Evolutionary conservation across 805 yeast species (phyloP).

Genomic region (Maudiozyma turicensis): DNA sequence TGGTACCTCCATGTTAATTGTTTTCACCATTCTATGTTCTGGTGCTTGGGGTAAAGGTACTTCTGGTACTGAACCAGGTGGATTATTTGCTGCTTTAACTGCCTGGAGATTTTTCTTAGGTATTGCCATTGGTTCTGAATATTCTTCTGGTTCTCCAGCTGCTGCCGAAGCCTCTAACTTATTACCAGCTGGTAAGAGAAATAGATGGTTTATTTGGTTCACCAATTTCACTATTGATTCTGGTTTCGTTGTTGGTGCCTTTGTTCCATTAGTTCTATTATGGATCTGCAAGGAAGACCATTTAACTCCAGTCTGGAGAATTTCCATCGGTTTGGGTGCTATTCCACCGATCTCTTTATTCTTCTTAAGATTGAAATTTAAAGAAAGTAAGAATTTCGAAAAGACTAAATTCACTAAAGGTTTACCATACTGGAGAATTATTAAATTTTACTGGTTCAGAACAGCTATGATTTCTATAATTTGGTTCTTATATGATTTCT

Average conservation of each 20-base stretch:
- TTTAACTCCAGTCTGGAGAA: slow-evolving; percentile 82
- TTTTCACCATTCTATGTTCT: slow-evolving; percentile 70
- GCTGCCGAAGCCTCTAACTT: slow-evolving; percentile 83
- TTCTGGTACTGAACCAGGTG: slow-evolving; percentile 50
- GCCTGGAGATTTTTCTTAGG: slow-evolving; percentile 83
- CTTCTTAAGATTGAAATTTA: slow-evolving; percentile 63
- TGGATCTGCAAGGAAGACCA: slow-evolving; percentile 71
- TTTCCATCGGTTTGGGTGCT: slow-evolving; percentile 83
- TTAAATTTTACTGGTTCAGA: slow-evolving; percentile 82
- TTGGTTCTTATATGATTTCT: slow-evolving; percentile 90
- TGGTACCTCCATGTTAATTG: slow-evolving; percentile 64
- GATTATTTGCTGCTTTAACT: slow-evolving; percentile 68
- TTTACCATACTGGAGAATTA: slow-evolving; percentile 53
- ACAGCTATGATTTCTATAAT: slow-evolving; percentile 57
- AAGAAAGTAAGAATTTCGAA: slow-evolving; percentile 62
- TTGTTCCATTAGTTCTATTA: slow-evolving; percentile 76
- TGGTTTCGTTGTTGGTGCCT: slow-evolving; percentile 76
- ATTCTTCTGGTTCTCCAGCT: slow-evolving; percentile 88
- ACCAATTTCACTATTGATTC: slow-evolving; percentile 80
- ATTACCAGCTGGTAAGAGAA: slow-evolving; percentile 73
- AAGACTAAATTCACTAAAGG: slow-evolving; percentile 60
- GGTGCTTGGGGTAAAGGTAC: slow-evolving; percentile 76
- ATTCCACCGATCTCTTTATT: slow-evolving; percentile 75
- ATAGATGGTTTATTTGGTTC: slow-evolving; percentile 82
- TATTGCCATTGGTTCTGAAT: slow-evolving; percentile 89